phyloP scores from a whole-genome alignment of 2,329 filamentous ascomycete species.

The Blastomyces parvus region DNA sequence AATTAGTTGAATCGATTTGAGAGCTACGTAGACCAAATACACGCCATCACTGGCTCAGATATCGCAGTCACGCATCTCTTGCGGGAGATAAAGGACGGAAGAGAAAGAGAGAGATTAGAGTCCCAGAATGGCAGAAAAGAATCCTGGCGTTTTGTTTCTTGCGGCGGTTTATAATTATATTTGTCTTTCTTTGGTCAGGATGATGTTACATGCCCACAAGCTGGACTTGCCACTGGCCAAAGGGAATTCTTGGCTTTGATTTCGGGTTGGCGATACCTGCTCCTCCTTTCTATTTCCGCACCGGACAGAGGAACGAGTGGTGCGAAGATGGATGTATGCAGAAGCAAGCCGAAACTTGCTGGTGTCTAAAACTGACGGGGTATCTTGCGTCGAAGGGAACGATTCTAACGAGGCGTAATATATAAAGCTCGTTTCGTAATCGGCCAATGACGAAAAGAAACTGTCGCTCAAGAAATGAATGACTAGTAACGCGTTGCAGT shows the following conservation, averaged over 20 bases:
- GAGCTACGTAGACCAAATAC: not conserved
- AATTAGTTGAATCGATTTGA: not conserved
- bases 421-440: constrained; percentile 2
- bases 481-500: constrained; percentile 3
- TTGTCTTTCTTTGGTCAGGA: not conserved
- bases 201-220: constrained; percentile 2
- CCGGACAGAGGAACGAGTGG: not conserved
- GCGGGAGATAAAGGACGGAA: not conserved
- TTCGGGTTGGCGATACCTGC: not conserved
- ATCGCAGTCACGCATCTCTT: not conserved
- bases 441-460: constrained; percentile 1
- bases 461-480: constrained; percentile 9
- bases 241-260: not conserved
- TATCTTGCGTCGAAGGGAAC: constrained; percentile 2
- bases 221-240: constrained; percentile 1
- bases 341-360: constrained; percentile 8
- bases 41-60: not conserved
- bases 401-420: constrained; percentile 1
- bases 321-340: not conserved
- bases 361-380: constrained; percentile 10
- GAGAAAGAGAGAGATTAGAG: not conserved
- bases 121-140: constrained; percentile 3
- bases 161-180: not conserved
- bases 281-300: not conserved
- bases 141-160: not conserved